These are phyloP conservation scores for Kalmusia sp. DNA, from an alignment of 2,329 filamentous ascomycete species.

Conservation along the genomic window DNA sequence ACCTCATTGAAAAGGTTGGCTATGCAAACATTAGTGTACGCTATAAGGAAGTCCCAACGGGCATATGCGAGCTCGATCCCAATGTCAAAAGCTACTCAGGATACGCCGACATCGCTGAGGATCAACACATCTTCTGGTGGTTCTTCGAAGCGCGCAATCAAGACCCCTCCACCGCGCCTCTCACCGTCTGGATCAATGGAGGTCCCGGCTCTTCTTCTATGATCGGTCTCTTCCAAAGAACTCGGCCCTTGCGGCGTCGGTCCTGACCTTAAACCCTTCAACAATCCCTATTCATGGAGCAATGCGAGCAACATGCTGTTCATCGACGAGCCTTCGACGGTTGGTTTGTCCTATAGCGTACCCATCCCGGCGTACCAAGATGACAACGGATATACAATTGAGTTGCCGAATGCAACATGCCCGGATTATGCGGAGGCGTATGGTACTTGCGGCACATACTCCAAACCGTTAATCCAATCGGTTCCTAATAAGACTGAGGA, in stretches of 20 bases:
- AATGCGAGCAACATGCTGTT: conserved; percentile 72
- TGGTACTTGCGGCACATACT: conserved; percentile 63
- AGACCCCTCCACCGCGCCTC: conserved; percentile 59
- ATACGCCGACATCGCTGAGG: conserved; percentile 60
- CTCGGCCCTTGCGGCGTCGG: conserved; percentile 62
- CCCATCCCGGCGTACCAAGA: conserved; percentile 52
- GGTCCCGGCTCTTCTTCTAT: conserved; percentile 67
- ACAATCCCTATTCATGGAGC: conserved; percentile 70
- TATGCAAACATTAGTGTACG: conserved; percentile 60
- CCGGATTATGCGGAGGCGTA: conserved; percentile 56
- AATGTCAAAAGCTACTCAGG: conserved; percentile 64
- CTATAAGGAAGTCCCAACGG: conserved; percentile 63
- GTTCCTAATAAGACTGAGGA: conserved; percentile 61
- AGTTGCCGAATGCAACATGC: conserved; percentile 56
- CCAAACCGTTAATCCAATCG: conserved; percentile 56
- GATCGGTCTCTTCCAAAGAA: conserved; percentile 62
- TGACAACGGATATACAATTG: conserved; percentile 46
- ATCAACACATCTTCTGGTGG: conserved; percentile 64
- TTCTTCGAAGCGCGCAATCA: conserved; percentile 63
- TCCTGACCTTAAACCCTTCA: conserved; percentile 54
- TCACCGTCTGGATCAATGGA: conserved; percentile 65
- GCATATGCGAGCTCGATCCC: conserved; percentile 64
- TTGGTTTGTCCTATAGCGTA: conserved; percentile 64
- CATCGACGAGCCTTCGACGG: conserved; percentile 70
- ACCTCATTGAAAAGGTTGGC: conserved; percentile 53